Base-by-base conservation (phyloP, 108 stramenopile genomes). In the Skeletonema marinoi region DNA sequence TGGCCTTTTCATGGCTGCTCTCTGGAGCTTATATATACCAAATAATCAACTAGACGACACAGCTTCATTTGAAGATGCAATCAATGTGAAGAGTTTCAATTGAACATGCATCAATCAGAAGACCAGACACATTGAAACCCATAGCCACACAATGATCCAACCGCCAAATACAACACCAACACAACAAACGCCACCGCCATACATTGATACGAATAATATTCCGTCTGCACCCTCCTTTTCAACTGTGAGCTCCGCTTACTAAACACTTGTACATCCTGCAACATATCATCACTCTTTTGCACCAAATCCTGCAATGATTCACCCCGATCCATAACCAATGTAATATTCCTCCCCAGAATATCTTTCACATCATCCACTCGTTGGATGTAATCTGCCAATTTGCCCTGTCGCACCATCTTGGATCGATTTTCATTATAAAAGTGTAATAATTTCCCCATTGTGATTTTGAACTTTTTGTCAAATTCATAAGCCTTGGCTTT, bases 341-440 rank as follows among this genome's bases (percentile, higher is more conserved):
- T 75, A 33, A 94, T 88, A 71, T 92, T 90, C 17, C 73, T 56
- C 13, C 90, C 93, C 70, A 94, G 50, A 62, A 94, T 67, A 16
- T 38, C 48, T 73, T 87, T 91, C 82, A 94, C 78, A 80, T 90
- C 88, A 51, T 94, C 90, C 14, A 91, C 87, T 71, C 88, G 62
- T 13, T 73, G 68, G 79, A 83, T 44, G 7, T 92, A 64, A 8
- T 33, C 36, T 44, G 60, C 46, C 25, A 88, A 75, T 38, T 85
- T 84, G 25, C 68, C 78, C 35, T 91, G 80, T 33, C 78, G 76
- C 38, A 66, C 74, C 44, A 91, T 66, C 33, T 74, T 78, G 30
- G 70, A 56, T 32, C 85, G 71, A 79, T 91, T 92, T 46, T 79
- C 75, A 73, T 94, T 92, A 80, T 92, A 92, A 71, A 90, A 85